phyloP scores from a whole-genome alignment of 495 filamentous ascomycete species.

The Cercophora scortea region DNA sequence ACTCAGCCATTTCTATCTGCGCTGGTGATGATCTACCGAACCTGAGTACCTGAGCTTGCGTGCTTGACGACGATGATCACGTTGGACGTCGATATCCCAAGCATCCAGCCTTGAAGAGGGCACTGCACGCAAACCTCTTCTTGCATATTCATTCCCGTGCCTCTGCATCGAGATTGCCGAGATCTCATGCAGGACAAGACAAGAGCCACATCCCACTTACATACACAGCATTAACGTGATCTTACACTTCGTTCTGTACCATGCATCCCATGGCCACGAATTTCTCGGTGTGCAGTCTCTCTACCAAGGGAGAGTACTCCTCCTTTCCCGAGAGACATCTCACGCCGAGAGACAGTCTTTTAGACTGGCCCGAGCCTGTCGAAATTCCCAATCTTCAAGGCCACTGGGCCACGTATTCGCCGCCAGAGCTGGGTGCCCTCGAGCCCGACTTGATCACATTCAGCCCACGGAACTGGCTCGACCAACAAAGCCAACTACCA shows the following conservation, averaged over 20 bases:
- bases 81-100: no score
- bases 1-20: not conserved
- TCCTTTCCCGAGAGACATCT: constrained; percentile 13
- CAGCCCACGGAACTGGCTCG: constrained; percentile 5
- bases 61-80: no score
- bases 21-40: not conserved
- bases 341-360: not conserved
- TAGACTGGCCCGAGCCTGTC: constrained; percentile 7
- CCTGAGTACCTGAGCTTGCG: not conserved
- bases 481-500: not conserved
- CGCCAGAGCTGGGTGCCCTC: not conserved
- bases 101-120: no score
- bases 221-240: not conserved
- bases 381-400: not conserved
- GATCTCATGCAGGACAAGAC: not conserved
- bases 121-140: not conserved
- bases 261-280: not conserved
- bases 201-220: not conserved
- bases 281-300: not conserved
- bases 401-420: constrained; percentile 1
- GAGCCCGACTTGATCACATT: constrained; percentile 2
- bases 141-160: not conserved
- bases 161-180: not conserved
- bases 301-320: not conserved
- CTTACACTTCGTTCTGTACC: not conserved